Evolutionary conservation across 1,284 basidiomycete genomes (phyloP), one percentile per base, ranked within the genome.

Genomic region (Ceratobasidium sp.): DNA sequence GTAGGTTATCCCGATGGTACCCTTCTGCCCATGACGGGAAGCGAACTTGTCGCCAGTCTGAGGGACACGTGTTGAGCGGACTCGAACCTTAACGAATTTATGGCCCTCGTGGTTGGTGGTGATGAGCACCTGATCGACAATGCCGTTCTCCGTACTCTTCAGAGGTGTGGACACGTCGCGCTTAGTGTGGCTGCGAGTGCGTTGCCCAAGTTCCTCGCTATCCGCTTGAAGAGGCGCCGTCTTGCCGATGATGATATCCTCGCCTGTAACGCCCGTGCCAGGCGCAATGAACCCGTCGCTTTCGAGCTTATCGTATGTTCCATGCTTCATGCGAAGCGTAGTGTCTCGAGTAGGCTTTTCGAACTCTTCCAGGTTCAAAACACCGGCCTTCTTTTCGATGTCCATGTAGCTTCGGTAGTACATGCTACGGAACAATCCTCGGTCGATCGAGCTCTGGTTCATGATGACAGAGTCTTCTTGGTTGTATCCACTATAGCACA

Each of bases 401-500:
- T 99, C 97, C 92, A 96, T 96, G 85, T 99, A 99, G 80, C 96
- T 96, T 82, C 98, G 92, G 86, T 98, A 99, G 86, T 99, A 99
- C 83, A 99, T 93, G 87, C 96, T 98, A 42, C 97, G 92, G 93
- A 99, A 99, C 48, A 99, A 89, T 79, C 98, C 97, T 77, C 98
- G 94, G 84, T 99, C 97, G 83, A 99, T 96, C 26, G 97, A 98
- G 81, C 94, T 96, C 86, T 99, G 97, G 85, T 99, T 99, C 97
- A 99, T 98, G 85, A 99, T 99, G 85, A 99, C 97, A 81, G 98
- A 99, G 90, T 99, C 98, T 92, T 99, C 98, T 86, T 99, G 98
- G 86, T 99, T 99, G 87, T 99, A 99, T 46, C 97, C 97, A 81
- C 96, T 98, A 86, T 99, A 99, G 83, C 97, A 99, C 70, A 99